These are phyloP conservation scores for Dillenia suffruticosa DNA, from an alignment of 164 flowering plant genomes.

Conservation along the genomic window DNA sequence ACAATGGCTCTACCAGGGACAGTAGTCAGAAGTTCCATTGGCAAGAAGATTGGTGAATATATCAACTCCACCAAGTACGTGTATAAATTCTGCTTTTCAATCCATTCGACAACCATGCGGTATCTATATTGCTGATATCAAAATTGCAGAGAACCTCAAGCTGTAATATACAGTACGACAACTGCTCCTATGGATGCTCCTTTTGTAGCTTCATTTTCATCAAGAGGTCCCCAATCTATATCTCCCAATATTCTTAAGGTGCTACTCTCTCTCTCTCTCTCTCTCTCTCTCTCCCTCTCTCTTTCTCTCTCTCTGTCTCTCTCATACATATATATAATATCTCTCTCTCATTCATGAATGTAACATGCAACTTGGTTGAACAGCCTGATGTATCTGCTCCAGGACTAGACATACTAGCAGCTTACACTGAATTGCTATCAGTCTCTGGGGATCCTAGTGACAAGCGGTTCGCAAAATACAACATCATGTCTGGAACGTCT, in stretches of 20 bases:
- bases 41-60: slow-evolving; percentile 30
- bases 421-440: slow-evolving; percentile 30
- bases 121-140: background rate
- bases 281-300: background rate
- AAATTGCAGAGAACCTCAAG: slow-evolving; percentile 38
- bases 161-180: slow-evolving; percentile 40
- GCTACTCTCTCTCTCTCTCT: background rate
- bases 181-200: slow-evolving; percentile 33
- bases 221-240: slow-evolving; percentile 58
- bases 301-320: background rate
- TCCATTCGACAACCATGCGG: background rate
- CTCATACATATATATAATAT: no score
- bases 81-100: background rate
- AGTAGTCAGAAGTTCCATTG: slow-evolving; percentile 10
- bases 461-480: slow-evolving; percentile 23
- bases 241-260: slow-evolving; percentile 64
- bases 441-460: slow-evolving; percentile 32
- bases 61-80: slow-evolving; percentile 59
- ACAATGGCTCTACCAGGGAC: slow-evolving; percentile 27
- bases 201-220: slow-evolving; percentile 61
- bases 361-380: background rate
- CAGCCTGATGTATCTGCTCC: slow-evolving; percentile 86
- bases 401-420: slow-evolving; percentile 70
- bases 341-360: background rate
- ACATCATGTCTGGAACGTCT: slow-evolving; percentile 67